Conservation (phyloP, 768 basidiomycete species). For the Boletellus emodensis region DNA sequence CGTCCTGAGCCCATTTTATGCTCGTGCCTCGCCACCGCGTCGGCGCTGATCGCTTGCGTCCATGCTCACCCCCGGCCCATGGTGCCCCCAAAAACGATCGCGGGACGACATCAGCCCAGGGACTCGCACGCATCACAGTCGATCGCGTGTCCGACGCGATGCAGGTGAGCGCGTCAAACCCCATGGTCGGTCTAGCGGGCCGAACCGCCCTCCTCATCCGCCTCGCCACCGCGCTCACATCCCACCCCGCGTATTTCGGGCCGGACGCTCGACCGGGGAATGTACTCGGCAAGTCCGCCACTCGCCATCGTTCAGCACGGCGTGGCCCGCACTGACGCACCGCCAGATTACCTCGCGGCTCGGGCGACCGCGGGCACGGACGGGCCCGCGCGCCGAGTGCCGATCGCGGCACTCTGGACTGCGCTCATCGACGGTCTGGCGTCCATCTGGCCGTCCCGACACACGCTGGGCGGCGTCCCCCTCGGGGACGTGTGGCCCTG, state of each 20-base stretch:
- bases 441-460: constrained; percentile 84
- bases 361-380: constrained; percentile 45
- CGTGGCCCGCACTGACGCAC: too few relatives aligned
- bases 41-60: too few relatives aligned
- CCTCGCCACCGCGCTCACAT: constrained; percentile 66
- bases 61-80: not conserved
- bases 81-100: not conserved
- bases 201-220: constrained; percentile 72
- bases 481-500: constrained; percentile 97
- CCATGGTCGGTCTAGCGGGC: constrained; percentile 89
- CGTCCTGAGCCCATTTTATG: constrained; percentile 1
- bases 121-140: constrained; percentile 59
- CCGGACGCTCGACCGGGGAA: constrained; percentile 73
- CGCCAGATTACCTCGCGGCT: constrained; percentile 62
- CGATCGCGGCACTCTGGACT: constrained; percentile 76
- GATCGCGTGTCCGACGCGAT: constrained; percentile 61
- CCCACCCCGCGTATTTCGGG: constrained; percentile 69
- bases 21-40: too few relatives aligned
- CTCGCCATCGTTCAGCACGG: too few relatives aligned
- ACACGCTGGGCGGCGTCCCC: constrained; percentile 58
- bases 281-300: constrained; percentile 54
- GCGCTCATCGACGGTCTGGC: constrained; percentile 78
- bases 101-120: constrained; percentile 49
- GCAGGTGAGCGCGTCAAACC: constrained; percentile 76
- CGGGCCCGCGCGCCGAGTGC: constrained; percentile 45